Percentiles rank a stretch among this genome's conserved stretches.
Evolutionary conservation across 2,329 filamentous ascomycete species (phyloP).

Genomic region (Hawksworthiomyces lignivorus): DNA sequence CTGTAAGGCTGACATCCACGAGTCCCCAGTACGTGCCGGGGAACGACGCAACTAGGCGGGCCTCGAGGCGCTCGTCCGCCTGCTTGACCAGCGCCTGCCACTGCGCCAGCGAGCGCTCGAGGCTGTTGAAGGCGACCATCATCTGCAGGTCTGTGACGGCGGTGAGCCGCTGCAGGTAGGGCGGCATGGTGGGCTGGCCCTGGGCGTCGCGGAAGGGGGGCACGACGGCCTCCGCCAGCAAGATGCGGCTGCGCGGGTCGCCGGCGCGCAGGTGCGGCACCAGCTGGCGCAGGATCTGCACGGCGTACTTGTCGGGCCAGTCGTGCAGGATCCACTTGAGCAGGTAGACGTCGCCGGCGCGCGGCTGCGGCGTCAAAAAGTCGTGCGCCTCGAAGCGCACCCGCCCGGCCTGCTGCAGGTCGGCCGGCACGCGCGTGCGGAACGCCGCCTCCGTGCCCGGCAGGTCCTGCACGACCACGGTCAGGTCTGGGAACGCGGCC

Average conservation of each 20-base stretch:
- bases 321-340: constrained; percentile 49
- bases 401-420: constrained; percentile 29
- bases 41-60: background rate
- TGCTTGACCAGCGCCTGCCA: background rate
- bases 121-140: background rate
- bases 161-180: too few relatives aligned
- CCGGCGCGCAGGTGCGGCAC: constrained; percentile 28
- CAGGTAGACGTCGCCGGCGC: constrained; percentile 28
- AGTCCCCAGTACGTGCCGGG: background rate
- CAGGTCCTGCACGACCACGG: constrained; percentile 38
- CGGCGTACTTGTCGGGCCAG: constrained; percentile 39
- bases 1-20: too few relatives aligned
- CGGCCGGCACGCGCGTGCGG: constrained; percentile 51
- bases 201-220: background rate
- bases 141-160: constrained; percentile 4
- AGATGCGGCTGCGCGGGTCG: constrained; percentile 32
- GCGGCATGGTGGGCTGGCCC: background rate
- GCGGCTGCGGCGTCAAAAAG: constrained; percentile 34
- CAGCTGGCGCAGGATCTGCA: constrained; percentile 33
- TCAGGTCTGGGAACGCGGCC: constrained; percentile 31
- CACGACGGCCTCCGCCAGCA: constrained; percentile 30
- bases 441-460: constrained; percentile 27
- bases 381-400: constrained; percentile 30
- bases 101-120: constrained; percentile 4
- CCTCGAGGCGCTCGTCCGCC: background rate